A percentile compares a stretch with the other conserved stretches of the same genome.
Evolutionary conservation across 2,329 filamentous ascomycete genomes (phyloP).

Genomic region (Colletotrichum incanum): DNA sequence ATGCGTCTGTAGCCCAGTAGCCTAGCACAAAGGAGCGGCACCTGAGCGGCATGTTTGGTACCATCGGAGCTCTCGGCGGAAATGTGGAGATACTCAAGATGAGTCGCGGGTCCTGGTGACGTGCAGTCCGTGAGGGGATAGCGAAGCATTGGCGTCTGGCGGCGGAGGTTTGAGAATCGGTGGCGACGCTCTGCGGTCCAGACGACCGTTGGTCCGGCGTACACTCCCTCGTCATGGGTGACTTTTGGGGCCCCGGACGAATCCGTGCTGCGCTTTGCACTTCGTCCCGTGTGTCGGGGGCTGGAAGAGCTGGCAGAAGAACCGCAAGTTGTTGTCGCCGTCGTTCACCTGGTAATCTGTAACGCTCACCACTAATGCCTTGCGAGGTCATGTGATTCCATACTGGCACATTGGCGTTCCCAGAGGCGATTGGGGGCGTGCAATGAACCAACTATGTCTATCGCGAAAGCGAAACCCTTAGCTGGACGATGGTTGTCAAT

Average conservation of each 20-base stretch:
- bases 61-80: slow-evolving; percentile 31
- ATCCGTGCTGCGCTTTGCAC: background rate
- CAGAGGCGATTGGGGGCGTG: background rate
- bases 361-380: background rate
- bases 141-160: slow-evolving; percentile 23
- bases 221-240: background rate
- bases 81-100: slow-evolving; percentile 34
- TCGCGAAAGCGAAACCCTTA: too few species aligned
- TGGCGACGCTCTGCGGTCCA: slow-evolving; percentile 13
- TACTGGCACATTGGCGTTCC: background rate
- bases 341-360: background rate
- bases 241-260: background rate
- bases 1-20: background rate
- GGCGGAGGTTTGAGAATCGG: slow-evolving; percentile 37
- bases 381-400: background rate
- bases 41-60: background rate
- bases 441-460: background rate
- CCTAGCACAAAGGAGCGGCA: too few species aligned
- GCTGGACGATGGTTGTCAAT: too few species aligned
- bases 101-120: slow-evolving; percentile 23
- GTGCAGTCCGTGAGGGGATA: slow-evolving; percentile 21
- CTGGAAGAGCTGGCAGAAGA: background rate
- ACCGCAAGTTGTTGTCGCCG: background rate
- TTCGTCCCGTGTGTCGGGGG: background rate
- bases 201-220: slow-evolving; percentile 18